Conservation (phyloP, 2,329 filamentous ascomycete genomes). For the Bisporella sp. region DNA sequence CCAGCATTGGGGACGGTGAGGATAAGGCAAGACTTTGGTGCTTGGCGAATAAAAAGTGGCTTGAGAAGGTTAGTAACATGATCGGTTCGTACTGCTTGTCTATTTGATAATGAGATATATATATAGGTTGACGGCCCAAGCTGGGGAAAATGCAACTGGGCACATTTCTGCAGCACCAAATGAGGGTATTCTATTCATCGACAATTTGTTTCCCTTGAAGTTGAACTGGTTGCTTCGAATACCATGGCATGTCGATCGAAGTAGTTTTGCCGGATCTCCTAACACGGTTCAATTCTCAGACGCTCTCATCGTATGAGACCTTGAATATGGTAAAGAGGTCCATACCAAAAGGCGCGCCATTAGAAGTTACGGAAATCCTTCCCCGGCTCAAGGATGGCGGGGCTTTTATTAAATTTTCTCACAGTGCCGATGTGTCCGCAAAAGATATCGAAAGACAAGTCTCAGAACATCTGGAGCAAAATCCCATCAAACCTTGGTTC, state of each 20-base stretch:
- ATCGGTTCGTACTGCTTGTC: neutral
- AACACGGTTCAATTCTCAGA: conserved; percentile 42
- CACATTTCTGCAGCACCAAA: conserved; percentile 72
- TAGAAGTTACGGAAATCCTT: conserved; percentile 74
- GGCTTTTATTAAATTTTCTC: conserved; percentile 81
- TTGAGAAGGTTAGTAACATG: conserved; percentile 9
- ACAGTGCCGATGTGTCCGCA: conserved; percentile 34
- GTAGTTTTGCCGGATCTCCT: conserved; percentile 41
- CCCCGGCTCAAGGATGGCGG: conserved; percentile 87
- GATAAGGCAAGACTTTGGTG: conserved; percentile 16
- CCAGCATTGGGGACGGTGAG: conserved; percentile 24
- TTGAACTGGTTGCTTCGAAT: conserved; percentile 56
- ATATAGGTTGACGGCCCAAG: conserved; percentile 37
- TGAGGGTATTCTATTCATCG: conserved; percentile 83
- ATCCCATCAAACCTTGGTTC: conserved; percentile 82
- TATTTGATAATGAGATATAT: neutral
- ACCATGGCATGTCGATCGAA: conserved; percentile 38
- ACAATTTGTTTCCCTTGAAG: conserved; percentile 80
- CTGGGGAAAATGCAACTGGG: conserved; percentile 62
- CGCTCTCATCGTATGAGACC: conserved; percentile 47
- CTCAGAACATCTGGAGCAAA: conserved; percentile 55
- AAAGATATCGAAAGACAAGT: conserved; percentile 54
- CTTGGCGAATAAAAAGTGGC: neutral
- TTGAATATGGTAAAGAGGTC: conserved; percentile 49
- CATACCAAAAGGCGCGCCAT: conserved; percentile 51